Evolutionary conservation across 2,329 filamentous ascomycete species (phyloP), one percentile per base, ranked within the genome.

Genomic region (Alternaria sp.): DNA sequence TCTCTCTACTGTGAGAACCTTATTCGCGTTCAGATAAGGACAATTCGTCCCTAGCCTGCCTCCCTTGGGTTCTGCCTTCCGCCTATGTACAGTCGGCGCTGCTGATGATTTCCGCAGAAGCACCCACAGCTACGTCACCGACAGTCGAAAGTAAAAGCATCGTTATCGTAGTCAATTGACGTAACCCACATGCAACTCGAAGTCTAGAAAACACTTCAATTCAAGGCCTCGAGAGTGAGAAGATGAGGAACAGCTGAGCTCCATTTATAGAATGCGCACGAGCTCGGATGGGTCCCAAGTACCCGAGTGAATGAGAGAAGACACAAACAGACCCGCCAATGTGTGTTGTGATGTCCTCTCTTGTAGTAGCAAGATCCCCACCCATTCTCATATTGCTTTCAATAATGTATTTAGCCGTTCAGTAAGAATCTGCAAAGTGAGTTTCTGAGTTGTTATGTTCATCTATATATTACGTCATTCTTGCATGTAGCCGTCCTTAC

Each of bases 41-140:
- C n/a, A 17, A 17, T 6, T 0, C 1, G 3, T 17, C 1, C n/a
- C 5, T 6, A 17, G 9, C 36, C 11, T 17, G 0, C 15, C 3
- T 40, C 36, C 0, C 8, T 10, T 40, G 0, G 0, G 0, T 17
- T 4, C 36, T 3, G 3, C 0, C 8, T 11, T n/a, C 0, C 36
- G 0, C 5, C n/a, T 40, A 2, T 40, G n/a, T 40, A n/a, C 36
- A 4, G 0, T 17, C 36, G 9, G 0, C 15, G 15, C 9, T 11
- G 36, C 9, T 40, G n/a, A 4, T 5, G 4, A 1, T n/a, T 2
- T 3, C 1, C 10, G 2, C 15, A 2, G 0, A 30, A 6, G 5
- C 8, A 3, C 1, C 8, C 15, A n/a, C 2, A 40, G 36, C 36
- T 17, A n/a, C 15, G 15, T n/a, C 36, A 1, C 36, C 15, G 15